Evolutionary conservation across 495 filamentous ascomycete genomes (phyloP), one percentile per base, ranked within the genome.

Genomic region (Xylaria acuta): DNA sequence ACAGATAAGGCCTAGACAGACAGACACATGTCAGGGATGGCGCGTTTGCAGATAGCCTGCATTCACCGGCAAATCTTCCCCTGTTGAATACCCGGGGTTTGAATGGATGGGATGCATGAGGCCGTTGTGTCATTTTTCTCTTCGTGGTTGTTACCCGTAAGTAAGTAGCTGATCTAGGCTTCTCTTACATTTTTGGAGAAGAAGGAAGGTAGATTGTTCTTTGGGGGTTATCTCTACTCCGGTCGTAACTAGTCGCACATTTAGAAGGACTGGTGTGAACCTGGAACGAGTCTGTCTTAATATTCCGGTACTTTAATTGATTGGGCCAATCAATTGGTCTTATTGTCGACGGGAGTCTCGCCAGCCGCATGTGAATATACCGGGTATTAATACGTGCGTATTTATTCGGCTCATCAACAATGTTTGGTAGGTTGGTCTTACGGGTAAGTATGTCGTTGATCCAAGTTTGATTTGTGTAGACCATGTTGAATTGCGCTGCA

Each of bases 61-160:
- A 51, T 43, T 18, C 30, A 25, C 64, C 64, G 64, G 64, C 43
- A 67, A 67, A 51, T 67, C 45, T 67, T 67, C 27, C 43, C 43
- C 18, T 38, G 45, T 14, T 32, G 47, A 43, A 67, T 67, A 51
- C 45, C 64, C 64, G 64, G 64, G 58, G 20, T 38, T 53, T 25
- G 36, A 18, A 38, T 41, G 36, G 58, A 12, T 36, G 63, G 30
- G 64, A 66, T 47, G 30, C 43, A 67, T 22, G 64, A 22, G 20
- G 20, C 64, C 43, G 64, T 53, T 60, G 56, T n/a, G n/a, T 34
- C 53, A 9, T 25, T 51, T 9, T 5, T 25, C 20, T 51, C 47
- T 22, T 1, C 5, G 51, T 27, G 18, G 32, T 60, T 22, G 5
- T 34, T 22, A 38, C 58, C 11, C 32, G 58, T 11, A 20, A 20